Percentiles rank a stretch among this genome's conserved stretches.
Conservation (phyloP, 1,284 basidiomycete species). For the Sporisorium iseilematis-ciliati region DNA sequence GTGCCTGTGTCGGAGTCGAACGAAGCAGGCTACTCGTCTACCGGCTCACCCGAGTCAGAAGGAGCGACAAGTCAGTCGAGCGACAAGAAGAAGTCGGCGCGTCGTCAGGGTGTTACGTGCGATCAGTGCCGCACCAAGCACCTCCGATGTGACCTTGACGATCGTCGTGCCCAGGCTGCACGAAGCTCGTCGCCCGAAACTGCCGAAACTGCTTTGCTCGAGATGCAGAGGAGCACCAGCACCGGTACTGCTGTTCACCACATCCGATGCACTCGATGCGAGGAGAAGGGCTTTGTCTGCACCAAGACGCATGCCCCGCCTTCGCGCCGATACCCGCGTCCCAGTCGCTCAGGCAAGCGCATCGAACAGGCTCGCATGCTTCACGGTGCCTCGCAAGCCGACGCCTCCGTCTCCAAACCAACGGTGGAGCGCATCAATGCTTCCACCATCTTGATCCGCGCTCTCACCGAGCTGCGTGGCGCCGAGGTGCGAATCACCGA, state of each 20-base stretch:
- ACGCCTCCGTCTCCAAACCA: constrained; percentile 6
- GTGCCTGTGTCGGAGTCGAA: constrained; percentile 5
- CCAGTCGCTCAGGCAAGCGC: constrained; percentile 64
- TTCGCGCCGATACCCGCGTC: constrained; percentile 60
- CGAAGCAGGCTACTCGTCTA: constrained; percentile 4
- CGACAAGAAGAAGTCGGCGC: constrained; percentile 48
- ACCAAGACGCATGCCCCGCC: constrained; percentile 60
- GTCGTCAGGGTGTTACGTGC: constrained; percentile 58
- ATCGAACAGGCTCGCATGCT: constrained; percentile 67
- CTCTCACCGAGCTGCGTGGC: constrained; percentile 45
- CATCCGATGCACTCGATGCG: constrained; percentile 59
- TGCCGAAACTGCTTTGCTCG: constrained; percentile 19
- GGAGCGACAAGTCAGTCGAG: constrained; percentile 10
- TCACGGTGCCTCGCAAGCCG: constrained; percentile 51
- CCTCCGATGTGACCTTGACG: constrained; percentile 61
- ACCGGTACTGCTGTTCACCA: constrained; percentile 38
- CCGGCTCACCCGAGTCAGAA: constrained; percentile 26
- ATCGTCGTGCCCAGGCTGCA: constrained; percentile 36
- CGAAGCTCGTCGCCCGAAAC: constrained; percentile 27
- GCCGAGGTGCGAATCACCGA: constrained; percentile 50
- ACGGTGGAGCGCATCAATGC: constrained; percentile 38
- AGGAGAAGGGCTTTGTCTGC: constrained; percentile 56
- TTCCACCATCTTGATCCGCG: constrained; percentile 41
- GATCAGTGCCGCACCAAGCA: constrained; percentile 65
- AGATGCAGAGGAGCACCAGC: constrained; percentile 35